phyloP scores from a whole-genome alignment of 2,329 filamentous ascomycete species.

The Talaromyces marneffei region DNA sequence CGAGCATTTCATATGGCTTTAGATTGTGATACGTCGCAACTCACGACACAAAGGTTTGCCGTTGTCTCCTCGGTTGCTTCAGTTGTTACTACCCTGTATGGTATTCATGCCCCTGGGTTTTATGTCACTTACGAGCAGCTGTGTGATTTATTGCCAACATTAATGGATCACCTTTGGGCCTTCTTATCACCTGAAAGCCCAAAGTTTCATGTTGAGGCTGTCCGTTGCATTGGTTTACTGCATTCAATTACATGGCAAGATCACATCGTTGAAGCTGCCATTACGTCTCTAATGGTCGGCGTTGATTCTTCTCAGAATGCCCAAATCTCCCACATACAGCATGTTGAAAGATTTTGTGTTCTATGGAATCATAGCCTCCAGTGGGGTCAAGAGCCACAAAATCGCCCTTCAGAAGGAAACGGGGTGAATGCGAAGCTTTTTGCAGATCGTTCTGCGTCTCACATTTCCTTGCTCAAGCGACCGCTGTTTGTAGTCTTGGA shows the following conservation, averaged over 20 bases:
- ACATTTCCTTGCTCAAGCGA: conserved; percentile 63
- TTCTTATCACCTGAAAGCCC: conserved; percentile 76
- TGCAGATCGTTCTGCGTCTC: conserved; percentile 27
- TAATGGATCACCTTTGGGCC: conserved; percentile 70
- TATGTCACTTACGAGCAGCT: conserved; percentile 45
- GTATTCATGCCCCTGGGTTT: conserved; percentile 29
- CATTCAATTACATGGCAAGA: conserved; percentile 64
- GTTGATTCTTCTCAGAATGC: conserved; percentile 23
- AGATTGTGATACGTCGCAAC: conserved; percentile 18
- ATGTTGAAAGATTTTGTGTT: conserved; percentile 37
- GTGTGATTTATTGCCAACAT: conserved; percentile 56
- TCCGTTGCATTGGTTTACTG: conserved; percentile 78
- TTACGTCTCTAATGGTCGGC: conserved; percentile 63
- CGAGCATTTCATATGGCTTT: conserved; percentile 28
- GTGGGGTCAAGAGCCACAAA: conserved; percentile 31
- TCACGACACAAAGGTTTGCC: conserved; percentile 29
- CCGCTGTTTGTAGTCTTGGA: conserved; percentile 80
- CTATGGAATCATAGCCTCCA: conserved; percentile 41
- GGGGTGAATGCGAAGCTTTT: conserved; percentile 10
- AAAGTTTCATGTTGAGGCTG: conserved; percentile 91
- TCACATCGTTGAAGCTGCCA: conserved; percentile 72
- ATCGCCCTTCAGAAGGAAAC: conserved; percentile 24
- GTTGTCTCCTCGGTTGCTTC: conserved; percentile 42
- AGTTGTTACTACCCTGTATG: conserved; percentile 41
- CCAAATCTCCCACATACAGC: conserved; percentile 28